Conservation (phyloP, 2,329 filamentous ascomycete genomes). For the Cladosporium sp. region DNA sequence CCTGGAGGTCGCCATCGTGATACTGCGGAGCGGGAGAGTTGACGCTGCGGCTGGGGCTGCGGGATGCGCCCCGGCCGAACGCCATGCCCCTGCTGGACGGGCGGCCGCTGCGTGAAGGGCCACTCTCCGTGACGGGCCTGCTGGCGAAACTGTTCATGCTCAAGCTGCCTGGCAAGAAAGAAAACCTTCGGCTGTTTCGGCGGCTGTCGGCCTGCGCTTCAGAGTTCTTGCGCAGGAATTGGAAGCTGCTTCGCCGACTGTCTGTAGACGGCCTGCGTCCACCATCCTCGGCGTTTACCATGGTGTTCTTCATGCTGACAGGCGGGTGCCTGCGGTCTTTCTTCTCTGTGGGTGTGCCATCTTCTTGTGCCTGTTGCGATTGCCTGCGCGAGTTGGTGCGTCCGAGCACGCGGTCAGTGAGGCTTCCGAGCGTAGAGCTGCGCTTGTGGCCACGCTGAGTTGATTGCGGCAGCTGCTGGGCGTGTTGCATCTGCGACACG, state of each 20-base stretch:
- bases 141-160: constrained; percentile 38
- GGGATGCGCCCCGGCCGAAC: constrained; percentile 38
- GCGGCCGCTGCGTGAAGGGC: constrained; percentile 20
- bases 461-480: constrained; percentile 9
- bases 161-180: constrained; percentile 44
- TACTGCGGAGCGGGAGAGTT: constrained; percentile 38
- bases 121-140: constrained; percentile 29
- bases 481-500: constrained; percentile 42
- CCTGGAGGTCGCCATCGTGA: constrained; percentile 32
- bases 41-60: constrained; percentile 41
- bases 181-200: constrained; percentile 43
- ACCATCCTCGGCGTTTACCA: constrained; percentile 52
- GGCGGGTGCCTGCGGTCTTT: constrained; percentile 74
- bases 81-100: constrained; percentile 34
- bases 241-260: constrained; percentile 44
- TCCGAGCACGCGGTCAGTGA: constrained; percentile 79
- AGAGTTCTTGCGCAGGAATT: constrained; percentile 43
- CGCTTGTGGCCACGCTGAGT: constrained; percentile 55
- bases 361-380: constrained; percentile 32
- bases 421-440: constrained; percentile 48
- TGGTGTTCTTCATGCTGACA: constrained; percentile 76
- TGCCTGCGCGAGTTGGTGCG: constrained; percentile 45
- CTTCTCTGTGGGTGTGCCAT: constrained; percentile 45
- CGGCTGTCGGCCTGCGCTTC: constrained; percentile 31
- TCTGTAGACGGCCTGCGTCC: constrained; percentile 44